Conservation (phyloP, 2,329 filamentous ascomycete genomes). For the Aaosphaeria arxii region DNA sequence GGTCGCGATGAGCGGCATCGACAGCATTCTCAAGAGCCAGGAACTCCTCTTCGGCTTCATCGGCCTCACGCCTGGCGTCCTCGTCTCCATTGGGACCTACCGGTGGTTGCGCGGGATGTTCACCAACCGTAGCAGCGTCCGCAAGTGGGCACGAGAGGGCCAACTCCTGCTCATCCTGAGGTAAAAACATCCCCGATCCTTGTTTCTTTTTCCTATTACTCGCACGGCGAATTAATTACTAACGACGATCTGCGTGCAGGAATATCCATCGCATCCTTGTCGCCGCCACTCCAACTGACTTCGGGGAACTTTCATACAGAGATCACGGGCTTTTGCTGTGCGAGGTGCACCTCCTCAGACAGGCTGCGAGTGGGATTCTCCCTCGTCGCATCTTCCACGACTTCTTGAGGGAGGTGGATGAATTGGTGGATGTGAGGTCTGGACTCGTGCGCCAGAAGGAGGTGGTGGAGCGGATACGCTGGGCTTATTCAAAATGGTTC, state of each 20-base stretch:
- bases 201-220: neutral
- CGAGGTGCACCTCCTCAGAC: slow-evolving; percentile 80
- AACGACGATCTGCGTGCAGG: slow-evolving; percentile 25
- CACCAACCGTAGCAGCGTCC: slow-evolving; percentile 67
- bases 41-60: slow-evolving; percentile 97
- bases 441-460: slow-evolving; percentile 75
- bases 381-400: slow-evolving; percentile 75
- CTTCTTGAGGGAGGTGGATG: slow-evolving; percentile 83
- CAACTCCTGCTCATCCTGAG: slow-evolving; percentile 75
- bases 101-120: slow-evolving; percentile 70
- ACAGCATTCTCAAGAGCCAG: slow-evolving; percentile 90
- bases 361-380: slow-evolving; percentile 64
- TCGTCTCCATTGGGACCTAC: slow-evolving; percentile 73
- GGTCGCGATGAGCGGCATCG: slow-evolving; percentile 92
- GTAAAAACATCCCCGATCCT: slow-evolving; percentile 22
- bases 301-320: slow-evolving; percentile 80
- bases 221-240: too few species aligned
- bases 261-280: slow-evolving; percentile 74
- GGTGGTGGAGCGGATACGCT: slow-evolving; percentile 79
- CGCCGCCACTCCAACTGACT: slow-evolving; percentile 58
- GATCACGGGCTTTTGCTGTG: slow-evolving; percentile 88
- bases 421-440: slow-evolving; percentile 75
- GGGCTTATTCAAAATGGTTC: slow-evolving; percentile 81
- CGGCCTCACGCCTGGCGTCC: slow-evolving; percentile 85
- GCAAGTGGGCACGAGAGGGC: slow-evolving; percentile 62